Conservation (phyloP, 768 basidiomycete species). For the Pleurotus tuber-regium region DNA sequence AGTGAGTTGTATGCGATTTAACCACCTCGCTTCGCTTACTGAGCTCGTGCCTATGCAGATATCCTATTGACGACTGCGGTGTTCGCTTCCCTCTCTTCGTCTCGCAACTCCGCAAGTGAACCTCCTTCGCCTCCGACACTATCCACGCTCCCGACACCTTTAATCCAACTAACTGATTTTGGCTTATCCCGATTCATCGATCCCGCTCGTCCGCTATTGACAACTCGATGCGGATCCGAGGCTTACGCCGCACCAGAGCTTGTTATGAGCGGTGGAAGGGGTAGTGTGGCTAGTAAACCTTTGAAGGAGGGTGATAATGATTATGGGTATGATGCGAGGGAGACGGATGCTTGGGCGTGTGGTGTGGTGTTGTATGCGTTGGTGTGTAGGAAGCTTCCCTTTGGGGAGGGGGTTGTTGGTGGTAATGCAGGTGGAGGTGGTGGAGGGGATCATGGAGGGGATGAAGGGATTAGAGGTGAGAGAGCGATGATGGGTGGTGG, state of each 20-base stretch:
- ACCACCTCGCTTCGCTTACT: constrained; percentile 23
- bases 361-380: constrained; percentile 86
- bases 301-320: constrained; percentile 1
- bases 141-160: constrained; percentile 44
- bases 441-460: too few species aligned
- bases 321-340: constrained; percentile 55
- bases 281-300: constrained; percentile 15
- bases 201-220: constrained; percentile 55
- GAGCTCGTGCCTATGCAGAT: constrained; percentile 39
- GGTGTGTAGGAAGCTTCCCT: constrained; percentile 68
- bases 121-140: constrained; percentile 32
- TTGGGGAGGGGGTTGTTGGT: constrained; percentile 50
- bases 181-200: constrained; percentile 86
- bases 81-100: too few species aligned
- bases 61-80: constrained; percentile 63
- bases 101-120: constrained; percentile 16
- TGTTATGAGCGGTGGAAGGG: constrained; percentile 42
- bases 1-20: constrained; percentile 45
- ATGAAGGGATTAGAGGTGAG: constrained; percentile 43
- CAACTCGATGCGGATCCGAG: constrained; percentile 85
- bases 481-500: constrained; percentile 24
- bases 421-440: constrained; percentile 28
- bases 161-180: constrained; percentile 86
- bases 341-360: constrained; percentile 88
- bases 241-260: constrained; percentile 85